Base-by-base conservation (phyloP, 345 rosid genomes). In the Diplotaxis tenuifolia region DNA sequence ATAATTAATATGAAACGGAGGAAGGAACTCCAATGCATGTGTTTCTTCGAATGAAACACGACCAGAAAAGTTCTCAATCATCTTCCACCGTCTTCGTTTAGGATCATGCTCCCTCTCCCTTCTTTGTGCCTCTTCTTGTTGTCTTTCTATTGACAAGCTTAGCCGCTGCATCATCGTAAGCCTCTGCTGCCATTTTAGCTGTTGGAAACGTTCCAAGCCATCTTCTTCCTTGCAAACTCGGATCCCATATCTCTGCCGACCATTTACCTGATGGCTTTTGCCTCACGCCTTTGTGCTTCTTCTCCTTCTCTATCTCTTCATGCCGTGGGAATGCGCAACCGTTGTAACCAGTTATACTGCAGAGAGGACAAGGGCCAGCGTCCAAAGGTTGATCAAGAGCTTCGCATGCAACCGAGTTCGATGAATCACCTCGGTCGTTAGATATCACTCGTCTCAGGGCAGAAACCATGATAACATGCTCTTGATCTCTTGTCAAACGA, bases 201-300 rank as follows among this genome's bases (percentile, higher is more conserved):
- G 32, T 55, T 23, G 60, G 31, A 55, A 55, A 55, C 60, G 60
- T 55, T 23, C 60, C 60, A 23, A 55, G 32, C 60, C 60, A 23
- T 55, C 16, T 23, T 18, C 32, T 55, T 55, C 12, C 14, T 55
- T 27, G 15, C 28, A n/a, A n/a, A 55, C 16, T 55, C 5, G 60
- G 60, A 55, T 55, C 32, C 60, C 60, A 55, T 55, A 55, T 55
- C 60, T 55, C 60, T n/a, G 60, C 60, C 16, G 60, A 55, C 60
- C 60, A 55, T 23, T 23, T 55, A 55, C 60, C 60, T 55, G 32
- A 23, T 23, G 57, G 57, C 7, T 23, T 21, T 53, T 21, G 12
- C 57, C 57, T 53, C 57, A 53, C 28, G 9, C 57, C 57, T 53
- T 53, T 53, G 7, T 53, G 57, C 7, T 53, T 53, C n/a, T 10